These are phyloP conservation scores for Hypomontagnella submonticulosa DNA, from an alignment of 495 filamentous ascomycete species.

Conservation along the genomic window DNA sequence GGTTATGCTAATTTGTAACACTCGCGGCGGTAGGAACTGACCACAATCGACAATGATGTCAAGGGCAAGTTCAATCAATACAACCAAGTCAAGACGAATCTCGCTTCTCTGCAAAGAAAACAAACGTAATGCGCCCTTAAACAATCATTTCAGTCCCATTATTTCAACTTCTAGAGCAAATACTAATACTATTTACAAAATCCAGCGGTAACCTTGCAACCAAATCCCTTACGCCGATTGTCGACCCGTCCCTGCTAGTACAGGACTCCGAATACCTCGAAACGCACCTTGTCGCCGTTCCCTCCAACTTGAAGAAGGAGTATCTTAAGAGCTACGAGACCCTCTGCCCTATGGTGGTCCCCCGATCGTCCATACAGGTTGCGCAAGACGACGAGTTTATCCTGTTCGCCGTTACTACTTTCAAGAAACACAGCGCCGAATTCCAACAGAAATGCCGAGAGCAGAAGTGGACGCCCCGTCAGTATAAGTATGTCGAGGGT, in stretches of 20 bases:
- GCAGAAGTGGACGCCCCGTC: slow-evolving; percentile 90
- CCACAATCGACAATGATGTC: slow-evolving; percentile 92
- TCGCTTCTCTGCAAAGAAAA: slow-evolving; percentile 82
- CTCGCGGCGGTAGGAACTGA: slow-evolving; percentile 70
- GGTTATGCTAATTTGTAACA: slow-evolving; percentile 26
- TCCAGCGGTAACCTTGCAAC: slow-evolving; percentile 90
- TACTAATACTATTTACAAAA: slow-evolving; percentile 18
- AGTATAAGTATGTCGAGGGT: slow-evolving; percentile 91
- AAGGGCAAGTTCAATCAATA: slow-evolving; percentile 93
- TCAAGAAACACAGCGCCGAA: slow-evolving; percentile 88
- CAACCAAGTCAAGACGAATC: slow-evolving; percentile 84
- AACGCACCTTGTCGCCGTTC: slow-evolving; percentile 91
- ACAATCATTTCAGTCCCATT: background rate
- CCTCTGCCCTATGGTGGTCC: slow-evolving; percentile 82
- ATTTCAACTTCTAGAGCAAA: background rate
- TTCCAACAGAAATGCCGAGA: slow-evolving; percentile 91
- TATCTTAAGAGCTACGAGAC: slow-evolving; percentile 92
- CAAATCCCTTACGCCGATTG: slow-evolving; percentile 87
- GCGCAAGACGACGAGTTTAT: slow-evolving; percentile 87
- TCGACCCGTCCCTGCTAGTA: slow-evolving; percentile 80
- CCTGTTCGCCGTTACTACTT: slow-evolving; percentile 87
- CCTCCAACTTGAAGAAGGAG: slow-evolving; percentile 79
- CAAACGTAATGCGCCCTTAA: slow-evolving; percentile 70
- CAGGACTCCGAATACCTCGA: slow-evolving; percentile 96
- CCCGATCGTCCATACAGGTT: slow-evolving; percentile 81